Percentiles rank a stretch among this genome's conserved stretches.
Evolutionary conservation across 768 basidiomycete species (phyloP).

Genomic region (Tulasnella sp.): DNA sequence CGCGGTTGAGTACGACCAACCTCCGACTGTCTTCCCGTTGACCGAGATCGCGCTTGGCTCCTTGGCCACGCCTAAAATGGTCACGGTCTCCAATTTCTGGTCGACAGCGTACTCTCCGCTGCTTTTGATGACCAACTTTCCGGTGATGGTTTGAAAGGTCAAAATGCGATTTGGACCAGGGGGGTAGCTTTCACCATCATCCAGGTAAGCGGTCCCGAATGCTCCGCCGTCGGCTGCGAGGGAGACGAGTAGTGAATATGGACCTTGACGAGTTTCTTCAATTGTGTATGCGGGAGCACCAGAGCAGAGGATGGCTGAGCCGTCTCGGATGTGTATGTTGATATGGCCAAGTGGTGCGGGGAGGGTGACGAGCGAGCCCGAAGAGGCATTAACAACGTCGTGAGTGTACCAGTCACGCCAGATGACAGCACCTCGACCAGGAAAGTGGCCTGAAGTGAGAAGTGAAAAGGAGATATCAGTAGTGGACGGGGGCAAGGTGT

Average conservation of each 20-base stretch:
- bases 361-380: conserved; percentile 33
- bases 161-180: conserved; percentile 21
- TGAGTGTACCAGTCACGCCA: conserved; percentile 53
- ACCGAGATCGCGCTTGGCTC: conserved; percentile 17
- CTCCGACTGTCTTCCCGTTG: too few species aligned
- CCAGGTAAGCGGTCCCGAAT: conserved; percentile 42
- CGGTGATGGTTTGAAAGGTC: conserved; percentile 19
- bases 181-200: conserved; percentile 36
- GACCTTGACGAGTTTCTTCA: conserved; percentile 37
- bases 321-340: conserved; percentile 50
- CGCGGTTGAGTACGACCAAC: too few species aligned
- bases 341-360: conserved; percentile 42
- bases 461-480: not conserved
- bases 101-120: conserved; percentile 24
- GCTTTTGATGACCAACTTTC: conserved; percentile 25
- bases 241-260: conserved; percentile 53
- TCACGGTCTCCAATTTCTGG: conserved; percentile 28
- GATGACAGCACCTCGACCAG: conserved; percentile 33
- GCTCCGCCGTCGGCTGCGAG: conserved; percentile 41
- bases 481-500: too few species aligned
- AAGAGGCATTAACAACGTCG: conserved; percentile 33
- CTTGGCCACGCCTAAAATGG: conserved; percentile 24
- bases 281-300: conserved; percentile 48
- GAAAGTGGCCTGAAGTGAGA: conserved; percentile 42
- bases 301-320: conserved; percentile 46